phyloP scores from a whole-genome alignment of 208 protist species.

The Porcisia deanei region DNA sequence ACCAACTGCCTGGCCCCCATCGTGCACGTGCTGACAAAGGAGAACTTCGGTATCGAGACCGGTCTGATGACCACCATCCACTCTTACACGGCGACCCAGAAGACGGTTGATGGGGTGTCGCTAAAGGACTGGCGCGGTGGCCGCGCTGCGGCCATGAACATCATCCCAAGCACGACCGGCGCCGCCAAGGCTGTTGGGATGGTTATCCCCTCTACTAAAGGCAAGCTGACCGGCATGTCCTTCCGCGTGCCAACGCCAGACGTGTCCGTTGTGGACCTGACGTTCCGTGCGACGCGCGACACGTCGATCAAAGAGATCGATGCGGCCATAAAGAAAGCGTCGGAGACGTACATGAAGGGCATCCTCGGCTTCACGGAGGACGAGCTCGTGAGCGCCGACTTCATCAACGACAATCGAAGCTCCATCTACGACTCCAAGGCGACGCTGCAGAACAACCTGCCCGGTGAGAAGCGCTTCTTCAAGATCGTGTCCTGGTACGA shows the following conservation, averaged over 20 bases:
- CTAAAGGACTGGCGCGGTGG: conserved; percentile 98
- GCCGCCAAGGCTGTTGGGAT: conserved; percentile 99
- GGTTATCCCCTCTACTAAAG: conserved; percentile 92
- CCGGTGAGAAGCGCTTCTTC: conserved; percentile 94
- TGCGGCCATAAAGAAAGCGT: conserved; percentile 90
- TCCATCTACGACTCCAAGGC: conserved; percentile 99
- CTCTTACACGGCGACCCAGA: conserved; percentile 98
- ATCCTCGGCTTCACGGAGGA: conserved; percentile 98
- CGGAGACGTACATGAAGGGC: conserved; percentile 94
- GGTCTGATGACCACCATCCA: conserved; percentile 99
- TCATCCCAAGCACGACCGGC: conserved; percentile 99
- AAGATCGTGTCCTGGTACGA: conserved; percentile 99
- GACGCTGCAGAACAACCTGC: conserved; percentile 94
- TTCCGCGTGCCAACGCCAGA: conserved; percentile 99
- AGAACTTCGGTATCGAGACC: conserved; percentile 96
- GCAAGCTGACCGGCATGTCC: conserved; percentile 97
- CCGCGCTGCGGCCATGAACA: conserved; percentile 96
- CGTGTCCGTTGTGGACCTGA: conserved; percentile 99
- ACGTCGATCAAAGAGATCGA: conserved; percentile 98
- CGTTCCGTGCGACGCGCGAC: conserved; percentile 85
- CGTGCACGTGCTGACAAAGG: conserved; percentile 96
- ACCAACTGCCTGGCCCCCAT: conserved; percentile 99
- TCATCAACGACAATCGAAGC: conserved; percentile 94
- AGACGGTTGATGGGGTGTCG: conserved; percentile 97
- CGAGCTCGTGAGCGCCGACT: conserved; percentile 98